These are phyloP conservation scores for Puccinia polysora DNA, from an alignment of 1,284 basidiomycete species.

Conservation along the genomic window DNA sequence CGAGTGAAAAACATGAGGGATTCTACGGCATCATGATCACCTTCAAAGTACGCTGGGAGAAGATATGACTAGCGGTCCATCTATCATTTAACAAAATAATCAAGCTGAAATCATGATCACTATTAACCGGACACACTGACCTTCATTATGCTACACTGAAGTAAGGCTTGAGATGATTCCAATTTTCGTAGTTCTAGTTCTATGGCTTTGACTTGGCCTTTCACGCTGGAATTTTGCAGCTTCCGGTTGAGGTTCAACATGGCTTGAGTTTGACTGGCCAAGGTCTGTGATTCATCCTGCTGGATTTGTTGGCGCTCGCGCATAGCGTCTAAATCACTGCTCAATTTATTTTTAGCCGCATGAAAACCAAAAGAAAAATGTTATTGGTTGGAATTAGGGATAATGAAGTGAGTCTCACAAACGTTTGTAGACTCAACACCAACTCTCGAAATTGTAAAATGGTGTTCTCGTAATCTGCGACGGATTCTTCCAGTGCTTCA, in stretches of 20 bases:
- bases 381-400: background rate
- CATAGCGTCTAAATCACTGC: slow-evolving; percentile 73
- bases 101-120: slow-evolving; percentile 58
- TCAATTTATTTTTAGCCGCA: background rate
- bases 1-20: slow-evolving; percentile 88
- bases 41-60: slow-evolving; percentile 75
- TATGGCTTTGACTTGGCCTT: slow-evolving; percentile 79
- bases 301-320: slow-evolving; percentile 77
- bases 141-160: slow-evolving; percentile 63
- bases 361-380: slow-evolving; percentile 23
- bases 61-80: slow-evolving; percentile 65
- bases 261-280: slow-evolving; percentile 67
- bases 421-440: slow-evolving; percentile 75
- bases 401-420: slow-evolving; percentile 45
- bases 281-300: slow-evolving; percentile 72
- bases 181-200: slow-evolving; percentile 79
- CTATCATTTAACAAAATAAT: slow-evolving; percentile 42
- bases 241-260: slow-evolving; percentile 89
- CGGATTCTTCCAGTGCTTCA: slow-evolving; percentile 67
- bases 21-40: slow-evolving; percentile 72
- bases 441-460: slow-evolving; percentile 86
- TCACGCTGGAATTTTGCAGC: slow-evolving; percentile 77
- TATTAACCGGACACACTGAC: slow-evolving; percentile 55
- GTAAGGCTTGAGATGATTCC: slow-evolving; percentile 72
- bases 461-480: slow-evolving; percentile 77